Base-by-base conservation (phyloP, 768 basidiomycete species). In the Butyriboletus loyo region DNA sequence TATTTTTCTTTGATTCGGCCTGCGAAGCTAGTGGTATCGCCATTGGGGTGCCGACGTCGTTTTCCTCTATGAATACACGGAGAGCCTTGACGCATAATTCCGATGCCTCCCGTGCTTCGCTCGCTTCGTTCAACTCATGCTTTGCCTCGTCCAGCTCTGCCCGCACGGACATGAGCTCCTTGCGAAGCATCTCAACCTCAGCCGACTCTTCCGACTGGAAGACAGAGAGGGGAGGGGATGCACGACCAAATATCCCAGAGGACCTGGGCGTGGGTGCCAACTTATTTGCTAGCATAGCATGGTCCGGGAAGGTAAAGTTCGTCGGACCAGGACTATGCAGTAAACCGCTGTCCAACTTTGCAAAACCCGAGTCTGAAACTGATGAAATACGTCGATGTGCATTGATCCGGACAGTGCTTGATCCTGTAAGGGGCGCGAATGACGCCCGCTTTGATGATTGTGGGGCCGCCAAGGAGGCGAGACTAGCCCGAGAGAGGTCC, bases 51-150 rank as follows among this genome's bases (percentile, higher is more conserved):
- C 87, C 87, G 44, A 88, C 75, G 51, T 83, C 82, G 65, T 86
- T 83, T 57, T 89, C 84, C 21, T 81, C 82, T 57, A 92, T 91
- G 65, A 88, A 98, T 52, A 84, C 86, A 34, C 93, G 79, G 38
- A 98, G 74, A 0, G 88, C 90, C 49, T 81, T 84, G 57, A 89
- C 83, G 65, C 92, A 94, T 1, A 80, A 80, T 58, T 98, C 93
- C 32, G 88, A 90, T 4, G 95, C 95, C 63, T 92, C 85, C 43
- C 84, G 77, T 3, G 90, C 92, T 69, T 98, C 95, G 55, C 81
- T 85, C 1, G 85, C 77, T 63, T 96, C 93, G 35, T 65, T 74
- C 41, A 96, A 72, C 53, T 92, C 88, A 54, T 81, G 78, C 60
- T 81, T 81, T 17, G 79, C 75, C 28, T 78, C 80, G 31, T 85